phyloP scores from a whole-genome alignment of 192 early-diverging fungal genomes.

The Powellomyces hirtus region DNA sequence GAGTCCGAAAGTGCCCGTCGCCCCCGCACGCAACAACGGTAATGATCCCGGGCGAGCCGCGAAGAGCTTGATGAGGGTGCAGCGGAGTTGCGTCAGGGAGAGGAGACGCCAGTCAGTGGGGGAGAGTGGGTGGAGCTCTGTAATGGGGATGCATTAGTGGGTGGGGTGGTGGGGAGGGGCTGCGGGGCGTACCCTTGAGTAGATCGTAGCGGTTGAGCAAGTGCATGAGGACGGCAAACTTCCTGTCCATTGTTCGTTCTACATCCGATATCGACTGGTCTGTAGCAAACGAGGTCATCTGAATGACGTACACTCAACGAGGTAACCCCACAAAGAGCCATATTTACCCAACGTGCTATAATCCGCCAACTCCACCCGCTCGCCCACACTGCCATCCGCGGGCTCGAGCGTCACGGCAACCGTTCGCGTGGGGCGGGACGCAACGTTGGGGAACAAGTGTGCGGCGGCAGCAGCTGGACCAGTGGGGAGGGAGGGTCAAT shows the following conservation, averaged over 20 bases:
- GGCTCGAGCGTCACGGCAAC: neutral
- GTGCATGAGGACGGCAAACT: constrained; percentile 9
- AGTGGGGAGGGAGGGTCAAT: neutral
- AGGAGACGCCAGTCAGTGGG: too few relatives aligned
- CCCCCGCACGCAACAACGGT: too few relatives aligned
- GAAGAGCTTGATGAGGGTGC: too few relatives aligned
- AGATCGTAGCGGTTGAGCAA: neutral
- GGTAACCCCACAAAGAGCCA: neutral
- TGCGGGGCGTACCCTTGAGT: constrained; percentile 6
- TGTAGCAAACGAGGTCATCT: neutral
- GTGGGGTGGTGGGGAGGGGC: too few relatives aligned
- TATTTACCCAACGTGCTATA: neutral
- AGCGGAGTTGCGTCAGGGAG: too few relatives aligned
- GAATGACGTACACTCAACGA: neutral
- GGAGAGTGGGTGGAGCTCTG: too few relatives aligned
- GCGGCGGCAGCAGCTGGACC: neutral
- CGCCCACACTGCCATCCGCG: neutral
- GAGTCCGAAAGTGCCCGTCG: too few relatives aligned
- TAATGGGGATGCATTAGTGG: too few relatives aligned
- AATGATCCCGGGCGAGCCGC: too few relatives aligned
- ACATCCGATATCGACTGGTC: constrained; percentile 2
- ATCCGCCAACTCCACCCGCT: neutral
- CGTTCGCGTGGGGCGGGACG: neutral
- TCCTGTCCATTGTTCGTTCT: neutral
- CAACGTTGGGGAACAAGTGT: neutral